Conservation (phyloP, 2,329 filamentous ascomycete species). For the Calonectria montana region DNA sequence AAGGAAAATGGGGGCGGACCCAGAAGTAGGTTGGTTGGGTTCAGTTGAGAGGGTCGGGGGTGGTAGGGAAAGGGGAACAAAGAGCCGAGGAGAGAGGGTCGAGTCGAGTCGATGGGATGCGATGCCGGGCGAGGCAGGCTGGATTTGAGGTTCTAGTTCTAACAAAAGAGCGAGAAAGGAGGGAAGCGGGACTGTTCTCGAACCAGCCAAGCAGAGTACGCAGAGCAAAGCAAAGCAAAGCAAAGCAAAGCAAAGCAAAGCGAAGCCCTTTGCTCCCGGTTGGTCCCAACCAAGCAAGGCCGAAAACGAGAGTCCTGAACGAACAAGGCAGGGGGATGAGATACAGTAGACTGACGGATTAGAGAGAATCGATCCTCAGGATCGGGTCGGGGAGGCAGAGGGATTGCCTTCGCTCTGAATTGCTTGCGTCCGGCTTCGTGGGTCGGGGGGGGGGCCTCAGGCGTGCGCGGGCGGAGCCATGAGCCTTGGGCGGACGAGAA, state of each 20-base stretch:
- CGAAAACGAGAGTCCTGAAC: constrained; percentile 1
- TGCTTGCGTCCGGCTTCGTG: constrained; percentile 26
- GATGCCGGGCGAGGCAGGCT: constrained; percentile 14
- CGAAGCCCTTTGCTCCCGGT: neutral
- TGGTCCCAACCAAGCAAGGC: constrained; percentile 7
- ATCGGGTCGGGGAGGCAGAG: constrained; percentile 10
- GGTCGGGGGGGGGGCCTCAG: constrained; percentile 20
- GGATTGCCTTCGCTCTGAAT: constrained; percentile 7
- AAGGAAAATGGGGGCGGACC: constrained; percentile 17
- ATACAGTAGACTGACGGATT: constrained; percentile 9
- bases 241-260: too few species aligned
- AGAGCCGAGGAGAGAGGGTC: constrained; percentile 12
- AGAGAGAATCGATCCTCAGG: constrained; percentile 7
- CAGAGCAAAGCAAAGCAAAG: constrained; percentile 1
- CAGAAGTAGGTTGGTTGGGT: constrained; percentile 17
- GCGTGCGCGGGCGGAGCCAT: constrained; percentile 24
- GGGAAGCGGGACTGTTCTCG: neutral
- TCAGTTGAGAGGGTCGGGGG: constrained; percentile 16
- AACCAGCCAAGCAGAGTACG: neutral
- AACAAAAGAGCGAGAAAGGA: constrained; percentile 1
- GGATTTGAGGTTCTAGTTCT: constrained; percentile 12
- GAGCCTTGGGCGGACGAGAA: constrained; percentile 21
- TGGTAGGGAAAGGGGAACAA: constrained; percentile 17
- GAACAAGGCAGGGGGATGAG: neutral
- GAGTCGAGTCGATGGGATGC: constrained; percentile 11